These are phyloP conservation scores for Mycosarcoma maydis DNA, from an alignment of 1,284 basidiomycete genomes.

Conservation along the genomic window DNA sequence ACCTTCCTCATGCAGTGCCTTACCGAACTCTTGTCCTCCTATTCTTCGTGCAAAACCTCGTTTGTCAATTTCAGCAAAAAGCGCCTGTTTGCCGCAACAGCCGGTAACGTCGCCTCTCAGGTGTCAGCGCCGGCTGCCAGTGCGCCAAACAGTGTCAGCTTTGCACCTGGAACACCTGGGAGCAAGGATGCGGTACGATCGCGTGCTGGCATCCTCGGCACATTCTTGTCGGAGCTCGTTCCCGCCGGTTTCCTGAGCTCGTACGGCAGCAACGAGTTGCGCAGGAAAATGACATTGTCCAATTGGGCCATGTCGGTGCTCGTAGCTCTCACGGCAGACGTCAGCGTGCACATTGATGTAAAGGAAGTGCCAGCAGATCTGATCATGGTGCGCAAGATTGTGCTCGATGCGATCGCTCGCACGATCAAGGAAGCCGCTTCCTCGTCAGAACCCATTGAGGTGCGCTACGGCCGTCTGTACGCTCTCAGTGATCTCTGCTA, in stretches of 20 bases:
- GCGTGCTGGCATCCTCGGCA: constrained; percentile 45
- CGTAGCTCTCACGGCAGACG: constrained; percentile 89
- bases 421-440: constrained; percentile 82
- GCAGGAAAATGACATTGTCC: constrained; percentile 63
- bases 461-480: constrained; percentile 86
- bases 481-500: constrained; percentile 88
- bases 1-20: constrained; percentile 91
- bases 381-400: constrained; percentile 84
- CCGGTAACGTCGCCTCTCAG: constrained; percentile 72
- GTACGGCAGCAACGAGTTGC: constrained; percentile 58
- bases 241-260: constrained; percentile 63
- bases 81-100: constrained; percentile 51
- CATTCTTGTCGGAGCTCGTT: constrained; percentile 63
- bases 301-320: constrained; percentile 89
- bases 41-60: constrained; percentile 86
- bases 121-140: constrained; percentile 76
- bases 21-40: constrained; percentile 91
- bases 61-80: constrained; percentile 81
- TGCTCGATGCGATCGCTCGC: constrained; percentile 86
- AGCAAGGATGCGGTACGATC: constrained; percentile 22
- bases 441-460: constrained; percentile 76
- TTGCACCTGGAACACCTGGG: constrained; percentile 68
- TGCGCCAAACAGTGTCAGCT: constrained; percentile 79
- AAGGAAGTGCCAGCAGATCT: constrained; percentile 79
- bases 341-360: constrained; percentile 72